These are phyloP conservation scores for Sugiyamaella lignohabitans DNA, from an alignment of 805 yeast species.

Conservation along the genomic window DNA sequence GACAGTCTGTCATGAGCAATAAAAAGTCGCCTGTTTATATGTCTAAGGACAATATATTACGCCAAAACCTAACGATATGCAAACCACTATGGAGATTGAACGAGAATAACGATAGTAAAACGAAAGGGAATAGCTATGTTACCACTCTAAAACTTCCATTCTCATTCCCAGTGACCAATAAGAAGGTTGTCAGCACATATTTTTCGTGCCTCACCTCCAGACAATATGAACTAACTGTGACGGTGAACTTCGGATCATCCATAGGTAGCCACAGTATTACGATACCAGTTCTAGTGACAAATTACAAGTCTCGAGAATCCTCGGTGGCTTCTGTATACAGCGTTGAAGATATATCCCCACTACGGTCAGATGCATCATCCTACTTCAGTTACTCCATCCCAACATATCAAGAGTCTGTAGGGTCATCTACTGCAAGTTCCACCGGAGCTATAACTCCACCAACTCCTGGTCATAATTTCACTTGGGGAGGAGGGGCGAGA, in stretches of 20 bases:
- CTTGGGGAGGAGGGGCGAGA: background rate
- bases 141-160: constrained; percentile 9
- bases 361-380: background rate
- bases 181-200: constrained; percentile 11
- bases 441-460: background rate
- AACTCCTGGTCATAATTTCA: background rate
- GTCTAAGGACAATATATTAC: constrained; percentile 5
- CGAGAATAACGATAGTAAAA: background rate
- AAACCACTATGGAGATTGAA: constrained; percentile 7
- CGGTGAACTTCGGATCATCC: constrained; percentile 6
- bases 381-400: constrained; percentile 2
- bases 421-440: constrained; percentile 4
- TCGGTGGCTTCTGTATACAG: background rate
- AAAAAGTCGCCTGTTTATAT: constrained; percentile 6
- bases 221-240: constrained; percentile 10
- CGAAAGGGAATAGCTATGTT: background rate
- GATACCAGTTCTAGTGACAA: constrained; percentile 5
- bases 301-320: background rate
- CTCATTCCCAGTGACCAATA: constrained; percentile 7
- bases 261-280: background rate
- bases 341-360: background rate
- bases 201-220: constrained; percentile 16
- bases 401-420: constrained; percentile 6
- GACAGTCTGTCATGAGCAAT: background rate
- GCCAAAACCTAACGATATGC: constrained; percentile 10